phyloP scores from a whole-genome alignment of 2,329 filamentous ascomycete genomes.

The Cordyceps pruinosa region DNA sequence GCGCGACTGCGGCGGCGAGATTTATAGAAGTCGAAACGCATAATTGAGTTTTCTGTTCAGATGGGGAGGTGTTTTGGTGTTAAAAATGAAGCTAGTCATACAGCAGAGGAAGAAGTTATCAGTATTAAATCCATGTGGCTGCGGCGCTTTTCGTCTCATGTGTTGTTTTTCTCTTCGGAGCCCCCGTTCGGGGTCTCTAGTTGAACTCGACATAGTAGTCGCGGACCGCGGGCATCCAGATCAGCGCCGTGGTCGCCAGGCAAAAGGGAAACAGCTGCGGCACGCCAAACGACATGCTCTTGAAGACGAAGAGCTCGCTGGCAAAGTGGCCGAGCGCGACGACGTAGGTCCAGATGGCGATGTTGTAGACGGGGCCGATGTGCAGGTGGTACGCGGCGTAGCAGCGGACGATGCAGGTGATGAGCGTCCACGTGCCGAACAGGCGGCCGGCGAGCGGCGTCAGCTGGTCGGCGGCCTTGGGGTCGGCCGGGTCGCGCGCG shows the following conservation, averaged over 20 bases:
- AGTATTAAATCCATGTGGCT: background rate
- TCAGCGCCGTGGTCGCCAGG: slow-evolving; percentile 42
- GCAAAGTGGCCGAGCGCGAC: slow-evolving; percentile 73
- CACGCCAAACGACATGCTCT: slow-evolving; percentile 59
- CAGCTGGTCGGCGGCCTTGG: slow-evolving; percentile 50
- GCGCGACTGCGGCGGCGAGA: slow-evolving; percentile 66
- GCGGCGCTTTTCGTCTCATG: background rate
- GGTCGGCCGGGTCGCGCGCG: slow-evolving; percentile 25
- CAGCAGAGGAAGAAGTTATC: background rate
- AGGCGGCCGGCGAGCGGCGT: slow-evolving; percentile 71
- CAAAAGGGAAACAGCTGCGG: slow-evolving; percentile 51
- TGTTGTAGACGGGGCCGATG: slow-evolving; percentile 65
- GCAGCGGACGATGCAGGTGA: slow-evolving; percentile 68
- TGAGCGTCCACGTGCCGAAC: slow-evolving; percentile 83
- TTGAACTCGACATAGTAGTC: slow-evolving; percentile 54
- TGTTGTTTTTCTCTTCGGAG: background rate
- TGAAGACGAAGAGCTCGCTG: slow-evolving; percentile 74
- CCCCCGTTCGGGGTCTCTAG: slow-evolving; percentile 14
- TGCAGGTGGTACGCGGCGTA: slow-evolving; percentile 80
- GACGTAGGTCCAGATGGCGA: slow-evolving; percentile 75
- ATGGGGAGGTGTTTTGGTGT: background rate
- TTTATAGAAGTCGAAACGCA: slow-evolving; percentile 63
- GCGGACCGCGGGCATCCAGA: slow-evolving; percentile 63
- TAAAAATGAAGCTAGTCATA: background rate
- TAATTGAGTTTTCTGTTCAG: background rate